These are phyloP conservation scores for Serendipita sp. DNA, from an alignment of 768 basidiomycete species.

Conservation along the genomic window DNA sequence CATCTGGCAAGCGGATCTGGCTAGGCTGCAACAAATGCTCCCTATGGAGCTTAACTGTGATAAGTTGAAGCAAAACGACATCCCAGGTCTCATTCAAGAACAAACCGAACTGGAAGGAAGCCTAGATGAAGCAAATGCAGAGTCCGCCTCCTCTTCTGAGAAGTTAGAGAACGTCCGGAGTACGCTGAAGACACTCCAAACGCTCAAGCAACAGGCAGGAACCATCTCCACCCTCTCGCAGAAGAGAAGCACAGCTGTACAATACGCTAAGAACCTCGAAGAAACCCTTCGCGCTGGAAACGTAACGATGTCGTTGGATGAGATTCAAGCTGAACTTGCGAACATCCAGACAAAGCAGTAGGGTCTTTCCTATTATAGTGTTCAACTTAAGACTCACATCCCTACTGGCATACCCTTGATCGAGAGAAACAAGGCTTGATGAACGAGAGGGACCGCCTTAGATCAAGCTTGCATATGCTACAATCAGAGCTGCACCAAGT, in stretches of 20 bases:
- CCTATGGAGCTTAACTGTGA: conserved; percentile 38
- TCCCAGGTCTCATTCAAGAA: conserved; percentile 45
- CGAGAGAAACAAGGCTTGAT: conserved; percentile 40
- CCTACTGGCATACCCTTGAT: conserved; percentile 43
- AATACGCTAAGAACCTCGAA: conserved; percentile 40
- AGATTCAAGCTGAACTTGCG: conserved; percentile 67
- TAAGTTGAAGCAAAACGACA: conserved; percentile 40
- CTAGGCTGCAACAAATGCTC: conserved; percentile 38
- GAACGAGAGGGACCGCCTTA: conserved; percentile 47
- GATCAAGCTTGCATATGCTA: conserved; percentile 30
- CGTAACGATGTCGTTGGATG: conserved; percentile 63
- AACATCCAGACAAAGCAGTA: conserved; percentile 48
- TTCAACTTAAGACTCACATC: neutral
- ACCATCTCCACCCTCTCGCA: conserved; percentile 22
- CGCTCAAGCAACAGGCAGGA: conserved; percentile 43
- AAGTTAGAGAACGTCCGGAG: conserved; percentile 35
- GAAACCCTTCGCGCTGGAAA: conserved; percentile 12
- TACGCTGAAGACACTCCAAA: conserved; percentile 42
- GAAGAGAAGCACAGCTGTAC: neutral
- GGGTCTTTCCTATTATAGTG: conserved; percentile 15
- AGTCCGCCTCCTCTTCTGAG: conserved; percentile 49
- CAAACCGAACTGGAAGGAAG: conserved; percentile 28
- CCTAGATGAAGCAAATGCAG: conserved; percentile 32
- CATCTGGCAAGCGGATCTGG: conserved; percentile 45
- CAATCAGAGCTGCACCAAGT: conserved; percentile 47